Evolutionary conservation across 805 yeast genomes (phyloP).

Genomic region (Kodamaea neixiangensis): DNA sequence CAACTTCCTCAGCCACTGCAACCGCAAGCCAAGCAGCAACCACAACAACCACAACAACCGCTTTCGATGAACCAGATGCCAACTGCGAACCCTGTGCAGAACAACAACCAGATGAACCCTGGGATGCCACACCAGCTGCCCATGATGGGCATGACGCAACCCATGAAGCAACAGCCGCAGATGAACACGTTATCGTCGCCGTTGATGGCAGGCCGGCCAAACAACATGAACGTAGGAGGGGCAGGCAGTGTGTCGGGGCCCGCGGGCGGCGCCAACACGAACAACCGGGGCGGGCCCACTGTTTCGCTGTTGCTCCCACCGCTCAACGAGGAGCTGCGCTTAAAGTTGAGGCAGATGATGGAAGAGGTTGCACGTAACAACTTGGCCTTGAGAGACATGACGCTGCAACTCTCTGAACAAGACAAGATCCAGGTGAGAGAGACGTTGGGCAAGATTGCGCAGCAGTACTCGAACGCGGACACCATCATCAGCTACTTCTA

Average conservation of each 20-base stretch:
- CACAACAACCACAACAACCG: not conserved
- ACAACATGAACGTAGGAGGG: not conserved
- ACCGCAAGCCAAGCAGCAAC: constrained; percentile 1
- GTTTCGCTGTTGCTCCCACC: constrained; percentile 30
- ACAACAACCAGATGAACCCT: not conserved
- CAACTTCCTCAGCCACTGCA: constrained; percentile 3
- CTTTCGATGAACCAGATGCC: constrained; percentile 3
- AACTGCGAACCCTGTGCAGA: not conserved
- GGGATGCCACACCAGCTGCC: constrained; percentile 20
- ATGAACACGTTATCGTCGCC: constrained; percentile 21
- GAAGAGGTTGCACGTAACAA: constrained; percentile 71
- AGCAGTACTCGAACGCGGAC: constrained; percentile 68
- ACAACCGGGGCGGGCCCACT: not conserved
- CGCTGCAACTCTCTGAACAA: constrained; percentile 57
- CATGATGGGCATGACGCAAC: constrained; percentile 13
- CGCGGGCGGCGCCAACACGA: not conserved
- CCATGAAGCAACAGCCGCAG: constrained; percentile 18
- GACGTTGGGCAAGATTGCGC: constrained; percentile 54
- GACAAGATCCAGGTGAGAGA: constrained; percentile 65
- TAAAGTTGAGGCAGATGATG: constrained; percentile 59
- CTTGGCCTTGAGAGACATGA: constrained; percentile 64
- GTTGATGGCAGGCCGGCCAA: constrained; percentile 14
- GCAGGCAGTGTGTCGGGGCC: not conserved
- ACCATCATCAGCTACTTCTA: constrained; percentile 77
- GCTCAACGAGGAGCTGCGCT: constrained; percentile 61